Conservation (phyloP, 2,329 filamentous ascomycete genomes). For the Arthrobotrys pseudoclavata region DNA sequence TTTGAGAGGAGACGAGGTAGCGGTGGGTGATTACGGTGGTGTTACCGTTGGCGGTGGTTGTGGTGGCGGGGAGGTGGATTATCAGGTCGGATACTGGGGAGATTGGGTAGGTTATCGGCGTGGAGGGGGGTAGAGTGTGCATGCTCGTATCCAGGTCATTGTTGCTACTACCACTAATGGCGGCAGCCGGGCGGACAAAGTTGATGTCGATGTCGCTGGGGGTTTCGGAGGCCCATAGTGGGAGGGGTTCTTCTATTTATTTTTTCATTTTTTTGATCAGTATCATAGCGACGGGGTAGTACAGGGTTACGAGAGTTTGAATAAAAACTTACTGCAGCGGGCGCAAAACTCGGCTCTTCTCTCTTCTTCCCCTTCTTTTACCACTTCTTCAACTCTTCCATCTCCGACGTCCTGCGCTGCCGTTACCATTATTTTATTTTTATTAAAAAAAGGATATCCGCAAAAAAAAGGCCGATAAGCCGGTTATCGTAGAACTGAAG, state of each 20-base stretch:
- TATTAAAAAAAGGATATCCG: constrained; percentile 3
- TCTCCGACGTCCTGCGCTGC: constrained; percentile 22
- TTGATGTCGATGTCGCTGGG: constrained; percentile 26
- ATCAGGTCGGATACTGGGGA: constrained; percentile 54
- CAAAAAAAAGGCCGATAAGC: constrained; percentile 25
- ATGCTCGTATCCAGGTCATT: constrained; percentile 9
- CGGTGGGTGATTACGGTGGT: constrained; percentile 3
- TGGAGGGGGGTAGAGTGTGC: neutral
- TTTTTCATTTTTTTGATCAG: neutral
- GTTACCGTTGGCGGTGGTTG: too few relatives aligned
- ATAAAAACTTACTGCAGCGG: constrained; percentile 32
- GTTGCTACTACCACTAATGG: neutral
- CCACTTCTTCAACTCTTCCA: neutral
- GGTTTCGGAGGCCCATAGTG: constrained; percentile 27
- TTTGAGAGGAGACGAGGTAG: constrained; percentile 55
- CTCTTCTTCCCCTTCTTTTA: neutral
- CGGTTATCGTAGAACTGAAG: constrained; percentile 35
- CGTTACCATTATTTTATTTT: constrained; percentile 23
- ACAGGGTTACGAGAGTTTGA: constrained; percentile 4
- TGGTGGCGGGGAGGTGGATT: constrained; percentile 26
- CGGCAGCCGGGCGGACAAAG: constrained; percentile 29
- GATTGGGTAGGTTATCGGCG: constrained; percentile 16
- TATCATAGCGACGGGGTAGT: neutral
- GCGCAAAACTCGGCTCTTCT: constrained; percentile 11
- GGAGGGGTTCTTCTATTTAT: constrained; percentile 41